Evolutionary conservation across 257 asterid species (phyloP).

Genomic region (Cinchona pubescens): DNA sequence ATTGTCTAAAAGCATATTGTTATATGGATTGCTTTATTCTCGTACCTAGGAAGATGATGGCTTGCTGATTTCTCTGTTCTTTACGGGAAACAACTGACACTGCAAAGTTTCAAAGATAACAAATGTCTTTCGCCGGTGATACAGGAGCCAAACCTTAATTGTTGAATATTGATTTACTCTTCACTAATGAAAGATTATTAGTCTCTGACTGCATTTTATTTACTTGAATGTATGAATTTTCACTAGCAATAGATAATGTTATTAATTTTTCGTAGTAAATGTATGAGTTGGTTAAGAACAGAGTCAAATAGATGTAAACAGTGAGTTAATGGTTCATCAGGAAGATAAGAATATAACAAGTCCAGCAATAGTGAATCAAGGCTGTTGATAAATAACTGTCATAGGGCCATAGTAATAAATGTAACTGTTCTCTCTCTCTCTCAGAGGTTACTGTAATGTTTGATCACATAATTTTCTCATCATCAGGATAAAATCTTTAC

Average conservation of each 20-base stretch:
- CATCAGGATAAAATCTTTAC: not conserved
- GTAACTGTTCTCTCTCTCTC: not conserved
- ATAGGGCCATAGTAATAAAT: not conserved
- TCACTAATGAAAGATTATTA: not conserved
- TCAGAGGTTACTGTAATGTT: not conserved
- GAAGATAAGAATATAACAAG: too few species aligned
- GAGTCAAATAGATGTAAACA: not conserved
- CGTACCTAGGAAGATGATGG: too few species aligned
- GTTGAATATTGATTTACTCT: not conserved
- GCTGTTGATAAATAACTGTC: not conserved
- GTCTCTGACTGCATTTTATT: too few species aligned
- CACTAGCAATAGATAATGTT: not conserved
- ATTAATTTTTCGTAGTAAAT: not conserved
- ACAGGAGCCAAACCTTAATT: not conserved
- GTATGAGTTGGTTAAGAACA: not conserved
- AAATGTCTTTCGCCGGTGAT: not conserved
- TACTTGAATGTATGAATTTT: not conserved
- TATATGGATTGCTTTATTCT: too few species aligned
- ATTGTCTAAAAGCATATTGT: too few species aligned
- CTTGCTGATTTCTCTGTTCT: not conserved
- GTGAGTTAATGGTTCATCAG: not conserved
- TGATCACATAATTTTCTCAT: not conserved
- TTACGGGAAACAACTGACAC: not conserved
- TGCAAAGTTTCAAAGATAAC: not conserved
- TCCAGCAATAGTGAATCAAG: not conserved